phyloP scores from a whole-genome alignment of 1,139 yeast genomes.

The Lodderomyces theae region DNA sequence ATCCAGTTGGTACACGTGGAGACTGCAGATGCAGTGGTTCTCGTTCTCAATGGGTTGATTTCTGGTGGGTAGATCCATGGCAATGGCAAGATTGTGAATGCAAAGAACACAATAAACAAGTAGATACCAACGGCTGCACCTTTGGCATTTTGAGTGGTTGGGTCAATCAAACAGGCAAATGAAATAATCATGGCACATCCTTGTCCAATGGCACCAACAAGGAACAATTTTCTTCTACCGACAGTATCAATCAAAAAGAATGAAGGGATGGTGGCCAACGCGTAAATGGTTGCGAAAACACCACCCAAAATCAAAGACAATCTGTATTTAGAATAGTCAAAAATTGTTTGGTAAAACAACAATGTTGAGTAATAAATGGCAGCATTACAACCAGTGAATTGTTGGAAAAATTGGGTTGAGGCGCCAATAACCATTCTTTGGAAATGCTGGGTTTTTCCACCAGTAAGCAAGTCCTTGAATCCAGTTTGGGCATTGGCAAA shows the following conservation, averaged over 20 bases:
- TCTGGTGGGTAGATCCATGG: constrained; percentile 64
- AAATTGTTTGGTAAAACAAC: constrained; percentile 53
- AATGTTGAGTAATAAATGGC: constrained; percentile 68
- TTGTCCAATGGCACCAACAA: constrained; percentile 50
- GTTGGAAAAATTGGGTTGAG: constrained; percentile 55
- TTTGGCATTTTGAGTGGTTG: constrained; percentile 31
- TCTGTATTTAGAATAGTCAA: constrained; percentile 41
- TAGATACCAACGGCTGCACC: constrained; percentile 55
- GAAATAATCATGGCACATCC: constrained; percentile 39
- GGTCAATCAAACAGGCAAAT: constrained; percentile 40
- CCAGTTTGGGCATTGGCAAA: constrained; percentile 37
- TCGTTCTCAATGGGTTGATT: constrained; percentile 57
- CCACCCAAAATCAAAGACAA: constrained; percentile 60
- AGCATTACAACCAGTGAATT: constrained; percentile 63
- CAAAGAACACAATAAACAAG: constrained; percentile 53
- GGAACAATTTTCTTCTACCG: constrained; percentile 62
- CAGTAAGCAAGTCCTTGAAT: constrained; percentile 50
- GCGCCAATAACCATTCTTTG: constrained; percentile 60
- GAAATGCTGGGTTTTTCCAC: constrained; percentile 57
- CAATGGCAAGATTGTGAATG: constrained; percentile 54
- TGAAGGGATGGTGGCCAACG: constrained; percentile 60
- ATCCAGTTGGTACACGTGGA: constrained; percentile 49
- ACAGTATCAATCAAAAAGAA: constrained; percentile 61
- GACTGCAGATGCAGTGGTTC: constrained; percentile 55
- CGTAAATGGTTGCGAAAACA: constrained; percentile 60